Conservation (phyloP, 2,329 filamentous ascomycete genomes). For the Curvularia spicifera region DNA sequence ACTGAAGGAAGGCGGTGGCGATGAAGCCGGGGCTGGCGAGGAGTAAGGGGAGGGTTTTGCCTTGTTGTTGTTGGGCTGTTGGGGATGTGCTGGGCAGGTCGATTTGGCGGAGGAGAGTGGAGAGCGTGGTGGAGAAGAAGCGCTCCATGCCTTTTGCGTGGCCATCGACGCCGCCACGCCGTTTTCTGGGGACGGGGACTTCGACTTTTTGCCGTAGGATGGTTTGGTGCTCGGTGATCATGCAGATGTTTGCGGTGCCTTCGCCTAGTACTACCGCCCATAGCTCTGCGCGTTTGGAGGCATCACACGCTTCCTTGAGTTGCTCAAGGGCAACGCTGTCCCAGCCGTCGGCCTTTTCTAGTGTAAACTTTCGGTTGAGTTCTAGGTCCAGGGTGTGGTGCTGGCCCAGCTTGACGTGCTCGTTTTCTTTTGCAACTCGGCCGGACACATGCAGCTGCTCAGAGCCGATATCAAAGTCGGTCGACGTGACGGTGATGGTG, state of each 20-base stretch:
- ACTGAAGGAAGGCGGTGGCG: constrained; percentile 78
- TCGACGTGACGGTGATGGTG: constrained; percentile 67
- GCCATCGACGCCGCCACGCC: constrained; percentile 64
- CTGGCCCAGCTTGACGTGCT: constrained; percentile 69
- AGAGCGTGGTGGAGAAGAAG: constrained; percentile 80
- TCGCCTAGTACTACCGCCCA: constrained; percentile 96
- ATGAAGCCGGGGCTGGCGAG: constrained; percentile 90
- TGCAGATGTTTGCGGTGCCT: constrained; percentile 79
- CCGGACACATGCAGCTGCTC: constrained; percentile 73
- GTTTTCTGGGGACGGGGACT: constrained; percentile 70
- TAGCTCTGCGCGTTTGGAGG: constrained; percentile 79
- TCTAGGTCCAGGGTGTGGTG: constrained; percentile 83
- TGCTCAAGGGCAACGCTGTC: constrained; percentile 84
- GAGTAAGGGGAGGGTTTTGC: constrained; percentile 66
- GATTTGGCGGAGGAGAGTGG: constrained; percentile 77
- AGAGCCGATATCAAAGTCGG: constrained; percentile 73
- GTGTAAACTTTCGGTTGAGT: constrained; percentile 82
- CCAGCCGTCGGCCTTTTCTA: constrained; percentile 85
- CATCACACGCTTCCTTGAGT: constrained; percentile 77
- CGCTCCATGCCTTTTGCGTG: constrained; percentile 73
- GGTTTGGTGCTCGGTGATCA: constrained; percentile 81
- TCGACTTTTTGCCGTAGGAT: constrained; percentile 75
- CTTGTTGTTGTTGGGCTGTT: constrained; percentile 30
- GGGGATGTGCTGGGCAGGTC: constrained; percentile 65
- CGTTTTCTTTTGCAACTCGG: constrained; percentile 69